Base-by-base conservation (phyloP, 192 early-diverging fungal genomes). In the Geranomyces variabilis region DNA sequence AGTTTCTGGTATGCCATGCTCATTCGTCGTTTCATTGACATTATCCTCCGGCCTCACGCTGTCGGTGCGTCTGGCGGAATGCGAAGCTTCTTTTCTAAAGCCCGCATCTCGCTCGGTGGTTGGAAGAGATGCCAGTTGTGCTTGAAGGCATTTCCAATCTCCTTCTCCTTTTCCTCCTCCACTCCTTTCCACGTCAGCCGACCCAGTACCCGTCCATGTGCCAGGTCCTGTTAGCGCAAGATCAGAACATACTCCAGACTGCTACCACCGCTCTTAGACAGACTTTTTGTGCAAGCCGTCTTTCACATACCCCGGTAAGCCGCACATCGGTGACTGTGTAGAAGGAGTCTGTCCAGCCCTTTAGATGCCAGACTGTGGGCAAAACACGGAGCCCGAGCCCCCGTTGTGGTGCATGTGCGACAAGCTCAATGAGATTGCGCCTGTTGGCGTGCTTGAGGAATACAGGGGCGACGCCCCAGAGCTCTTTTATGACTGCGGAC, bases 61-160 rank as follows among this genome's bases (percentile, higher is more conserved):
- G 48, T 57, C 55, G 48, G 67, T 34, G 67, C 67, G 34, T 57
- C 53, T 41, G 31, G 29, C 33, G 67, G 67, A 58, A 69, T 69
- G 15, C 57, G 24, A 26, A 70, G 55, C 43, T 70, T 70, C 34
- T 12, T 31, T 28, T 70, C 69, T 31, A 70, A 43, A 13, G 57
- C 24, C 43, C 41, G 21, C 57, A 47, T 29, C 57, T 70, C 69
- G 26, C 46, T 30, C 14, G 70, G 70, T 36, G 70, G 46, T 64
- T 63, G 44, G 31, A 64, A 72, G 33, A 72, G 24, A 55, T 72
- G 70, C 70, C 70, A 72, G 31, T 63, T 64, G 29, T 64, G 24
- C 49, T 72, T 72, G 17, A 15, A 36, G 0, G 28, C 28, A 19
- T 29, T 28, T 2, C 46, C 61, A 19, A 72, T 72, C 70, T 72